Conservation (phyloP, 148 eudicot species). For the Linanthus parryae region DNA sequence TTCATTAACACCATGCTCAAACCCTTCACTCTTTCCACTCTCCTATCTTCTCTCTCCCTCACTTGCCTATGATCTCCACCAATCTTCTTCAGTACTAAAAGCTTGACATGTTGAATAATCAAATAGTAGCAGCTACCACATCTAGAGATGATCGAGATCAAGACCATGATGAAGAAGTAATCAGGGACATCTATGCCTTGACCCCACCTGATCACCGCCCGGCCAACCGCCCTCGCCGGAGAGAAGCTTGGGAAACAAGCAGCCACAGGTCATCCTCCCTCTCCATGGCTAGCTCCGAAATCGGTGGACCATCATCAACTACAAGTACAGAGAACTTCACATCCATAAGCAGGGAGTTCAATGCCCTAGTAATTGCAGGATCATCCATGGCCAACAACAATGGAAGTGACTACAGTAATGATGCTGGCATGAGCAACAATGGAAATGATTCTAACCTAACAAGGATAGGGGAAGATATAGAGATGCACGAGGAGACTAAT, state of each 20-base stretch:
- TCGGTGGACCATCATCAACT: no score
- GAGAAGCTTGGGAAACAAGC: constrained; percentile 34
- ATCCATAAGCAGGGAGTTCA: constrained; percentile 49
- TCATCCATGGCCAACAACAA: constrained; percentile 21
- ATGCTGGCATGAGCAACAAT: no score
- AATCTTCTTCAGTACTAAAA: background rate
- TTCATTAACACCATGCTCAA: constrained; percentile 4
- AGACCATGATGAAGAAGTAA: constrained; percentile 19
- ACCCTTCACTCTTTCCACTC: constrained; percentile 1
- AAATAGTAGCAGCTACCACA: constrained; percentile 20
- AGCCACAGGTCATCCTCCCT: constrained; percentile 45
- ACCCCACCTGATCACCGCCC: constrained; percentile 29
- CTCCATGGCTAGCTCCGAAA: constrained; percentile 39
- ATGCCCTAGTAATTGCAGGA: constrained; percentile 56
- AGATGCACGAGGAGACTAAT: constrained; percentile 42
- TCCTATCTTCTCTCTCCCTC: background rate
- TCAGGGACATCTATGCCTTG: constrained; percentile 72
- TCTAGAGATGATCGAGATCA: constrained; percentile 23
- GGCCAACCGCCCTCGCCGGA: constrained; percentile 20
- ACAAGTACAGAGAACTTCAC: constrained; percentile 55
- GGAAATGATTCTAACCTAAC: constrained; percentile 31
- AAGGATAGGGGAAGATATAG: constrained; percentile 62
- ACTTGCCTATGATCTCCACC: background rate
- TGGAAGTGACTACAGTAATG: constrained; percentile 12
- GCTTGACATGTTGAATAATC: constrained; percentile 22